Conservation (phyloP, 1,139 yeast species). For the Saccharomyces pastorianus region DNA sequence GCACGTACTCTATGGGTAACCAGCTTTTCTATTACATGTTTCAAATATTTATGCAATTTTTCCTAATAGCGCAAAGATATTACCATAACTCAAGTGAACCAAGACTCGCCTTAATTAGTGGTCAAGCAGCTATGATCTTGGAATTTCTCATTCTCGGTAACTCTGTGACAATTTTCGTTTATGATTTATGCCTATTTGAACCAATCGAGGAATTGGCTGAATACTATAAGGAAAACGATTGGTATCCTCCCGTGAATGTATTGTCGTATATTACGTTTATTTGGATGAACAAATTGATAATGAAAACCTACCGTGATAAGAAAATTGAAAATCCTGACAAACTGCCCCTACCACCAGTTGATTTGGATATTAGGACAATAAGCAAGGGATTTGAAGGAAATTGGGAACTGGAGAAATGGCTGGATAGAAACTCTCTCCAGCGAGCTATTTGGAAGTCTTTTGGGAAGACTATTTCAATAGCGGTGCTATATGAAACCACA, state of each 20-base stretch:
- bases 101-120: constrained; percentile 26
- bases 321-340: constrained; percentile 43
- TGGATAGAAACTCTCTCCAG: constrained; percentile 35
- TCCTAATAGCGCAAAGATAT: constrained; percentile 26
- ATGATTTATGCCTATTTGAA: constrained; percentile 36
- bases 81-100: constrained; percentile 18
- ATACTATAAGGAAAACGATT: constrained; percentile 31
- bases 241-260: constrained; percentile 39
- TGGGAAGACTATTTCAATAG: constrained; percentile 38
- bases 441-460: constrained; percentile 41
- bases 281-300: constrained; percentile 55
- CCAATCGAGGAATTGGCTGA: constrained; percentile 42
- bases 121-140: constrained; percentile 20
- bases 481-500: constrained; percentile 40
- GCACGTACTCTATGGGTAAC: constrained; percentile 30
- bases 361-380: constrained; percentile 37
- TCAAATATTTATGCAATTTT: constrained; percentile 14
- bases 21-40: constrained; percentile 28
- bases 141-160: constrained; percentile 28
- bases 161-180: constrained; percentile 32
- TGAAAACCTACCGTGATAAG: constrained; percentile 40
- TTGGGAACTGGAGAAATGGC: constrained; percentile 36
- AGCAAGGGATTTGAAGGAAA: constrained; percentile 30
- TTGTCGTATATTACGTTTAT: constrained; percentile 46
- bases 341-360: constrained; percentile 48